Conservation (phyloP, 2,329 filamentous ascomycete genomes). For the Colletotrichum sojae region DNA sequence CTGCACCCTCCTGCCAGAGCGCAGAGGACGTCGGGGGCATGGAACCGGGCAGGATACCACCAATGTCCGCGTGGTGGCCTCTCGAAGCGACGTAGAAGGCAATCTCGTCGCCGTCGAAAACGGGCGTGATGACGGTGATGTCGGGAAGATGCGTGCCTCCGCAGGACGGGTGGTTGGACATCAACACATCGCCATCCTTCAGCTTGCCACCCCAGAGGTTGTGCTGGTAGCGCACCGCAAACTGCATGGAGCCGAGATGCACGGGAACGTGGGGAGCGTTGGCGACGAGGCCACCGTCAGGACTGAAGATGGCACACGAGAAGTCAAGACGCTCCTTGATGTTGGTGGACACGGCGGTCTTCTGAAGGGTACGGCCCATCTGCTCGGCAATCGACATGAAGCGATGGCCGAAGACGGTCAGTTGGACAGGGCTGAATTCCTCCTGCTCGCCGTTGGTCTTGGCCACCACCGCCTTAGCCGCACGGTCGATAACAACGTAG, state of each 20-base stretch:
- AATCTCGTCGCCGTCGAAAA: constrained; percentile 49
- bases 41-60: constrained; percentile 84
- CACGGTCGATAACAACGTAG: constrained; percentile 54
- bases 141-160: constrained; percentile 57
- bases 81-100: constrained; percentile 52
- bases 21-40: constrained; percentile 84
- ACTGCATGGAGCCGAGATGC: constrained; percentile 84
- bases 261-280: constrained; percentile 84
- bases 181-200: constrained; percentile 80
- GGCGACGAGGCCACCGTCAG: constrained; percentile 79
- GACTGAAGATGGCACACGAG: constrained; percentile 83
- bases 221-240: constrained; percentile 78
- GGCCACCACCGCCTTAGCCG: constrained; percentile 58
- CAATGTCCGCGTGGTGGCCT: constrained; percentile 64
- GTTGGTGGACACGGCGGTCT: constrained; percentile 82
- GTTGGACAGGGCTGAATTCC: constrained; percentile 78
- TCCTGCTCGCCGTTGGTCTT: constrained; percentile 69
- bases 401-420: constrained; percentile 82
- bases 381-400: constrained; percentile 89
- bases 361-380: constrained; percentile 83
- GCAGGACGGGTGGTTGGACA: constrained; percentile 65
- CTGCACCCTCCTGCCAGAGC: constrained; percentile 75
- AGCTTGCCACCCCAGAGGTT: constrained; percentile 79
- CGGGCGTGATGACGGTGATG: constrained; percentile 58
- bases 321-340: constrained; percentile 86